These are phyloP conservation scores for Fonsecaea multimorphosa DNA, from an alignment of 2,329 filamentous ascomycete species.

Conservation along the genomic window DNA sequence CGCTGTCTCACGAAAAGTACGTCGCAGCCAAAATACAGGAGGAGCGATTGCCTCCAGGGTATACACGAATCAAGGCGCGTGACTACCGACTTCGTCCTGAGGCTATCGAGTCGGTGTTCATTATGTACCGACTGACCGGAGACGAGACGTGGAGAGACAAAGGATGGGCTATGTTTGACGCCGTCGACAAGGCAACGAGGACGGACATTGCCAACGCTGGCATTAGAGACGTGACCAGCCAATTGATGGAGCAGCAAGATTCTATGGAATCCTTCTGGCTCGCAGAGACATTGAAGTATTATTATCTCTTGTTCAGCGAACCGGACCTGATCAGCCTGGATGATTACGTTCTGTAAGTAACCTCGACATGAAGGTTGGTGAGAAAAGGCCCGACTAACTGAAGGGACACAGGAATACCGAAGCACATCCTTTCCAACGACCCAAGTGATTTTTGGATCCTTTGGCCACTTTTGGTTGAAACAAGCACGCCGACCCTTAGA, in stretches of 20 bases:
- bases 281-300: conserved; percentile 57
- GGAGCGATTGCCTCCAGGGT: conserved; percentile 52
- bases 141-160: conserved; percentile 68
- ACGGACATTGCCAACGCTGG: conserved; percentile 69
- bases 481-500: neutral
- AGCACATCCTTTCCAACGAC: conserved; percentile 49
- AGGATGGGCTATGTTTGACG: conserved; percentile 76
- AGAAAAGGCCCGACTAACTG: conserved; percentile 25
- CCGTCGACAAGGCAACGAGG: conserved; percentile 65
- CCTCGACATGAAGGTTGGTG: neutral
- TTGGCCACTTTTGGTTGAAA: neutral
- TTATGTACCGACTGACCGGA: conserved; percentile 76
- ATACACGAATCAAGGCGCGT: conserved; percentile 47
- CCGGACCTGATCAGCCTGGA: conserved; percentile 52
- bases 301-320: conserved; percentile 55
- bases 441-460: conserved; percentile 25
- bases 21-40: conserved; percentile 49
- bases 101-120: conserved; percentile 80
- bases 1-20: conserved; percentile 50
- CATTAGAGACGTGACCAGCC: conserved; percentile 68
- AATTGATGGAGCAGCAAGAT: conserved; percentile 56
- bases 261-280: conserved; percentile 80
- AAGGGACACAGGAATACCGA: conserved; percentile 46
- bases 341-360: conserved; percentile 54
- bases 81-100: conserved; percentile 64